Percentiles rank a stretch among this genome's conserved stretches.
Evolutionary conservation across 2,329 filamentous ascomycete genomes (phyloP).

Genomic region (Chrysoporthe austroafricana): DNA sequence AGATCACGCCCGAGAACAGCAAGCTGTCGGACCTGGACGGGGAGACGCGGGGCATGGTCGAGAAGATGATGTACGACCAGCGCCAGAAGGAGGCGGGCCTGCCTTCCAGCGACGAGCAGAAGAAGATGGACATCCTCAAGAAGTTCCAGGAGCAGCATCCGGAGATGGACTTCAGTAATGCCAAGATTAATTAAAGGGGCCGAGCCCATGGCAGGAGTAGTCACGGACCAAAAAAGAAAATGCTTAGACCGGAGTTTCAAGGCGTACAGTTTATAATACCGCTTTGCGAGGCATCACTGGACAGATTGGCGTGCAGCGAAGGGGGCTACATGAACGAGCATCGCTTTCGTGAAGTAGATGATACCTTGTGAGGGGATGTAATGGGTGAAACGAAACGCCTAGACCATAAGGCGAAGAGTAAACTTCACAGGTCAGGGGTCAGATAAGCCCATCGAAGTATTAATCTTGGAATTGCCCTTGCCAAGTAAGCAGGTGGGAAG

Average conservation of each 20-base stretch:
- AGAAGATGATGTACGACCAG: constrained; percentile 99
- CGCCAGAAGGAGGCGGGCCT: constrained; percentile 91
- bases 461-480: constrained; percentile 61
- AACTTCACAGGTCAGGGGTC: constrained; percentile 50
- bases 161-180: constrained; percentile 74
- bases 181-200: constrained; percentile 60
- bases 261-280: constrained; percentile 25
- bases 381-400: constrained; percentile 68
- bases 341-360: neutral
- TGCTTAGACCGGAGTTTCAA: constrained; percentile 8
- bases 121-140: constrained; percentile 89
- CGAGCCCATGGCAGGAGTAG: neutral
- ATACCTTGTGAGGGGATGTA: constrained; percentile 45
- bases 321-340: neutral
- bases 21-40: constrained; percentile 92
- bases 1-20: constrained; percentile 91
- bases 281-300: constrained; percentile 17
- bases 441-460: constrained; percentile 60
- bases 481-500: constrained; percentile 56
- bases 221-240: neutral
- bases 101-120: constrained; percentile 91
- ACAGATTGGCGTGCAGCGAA: constrained; percentile 12
- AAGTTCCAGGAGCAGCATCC: constrained; percentile 85
- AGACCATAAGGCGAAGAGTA: constrained; percentile 44
- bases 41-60: constrained; percentile 94